Conservation (phyloP, 208 protist species). For the Angomonas deanei region DNA sequence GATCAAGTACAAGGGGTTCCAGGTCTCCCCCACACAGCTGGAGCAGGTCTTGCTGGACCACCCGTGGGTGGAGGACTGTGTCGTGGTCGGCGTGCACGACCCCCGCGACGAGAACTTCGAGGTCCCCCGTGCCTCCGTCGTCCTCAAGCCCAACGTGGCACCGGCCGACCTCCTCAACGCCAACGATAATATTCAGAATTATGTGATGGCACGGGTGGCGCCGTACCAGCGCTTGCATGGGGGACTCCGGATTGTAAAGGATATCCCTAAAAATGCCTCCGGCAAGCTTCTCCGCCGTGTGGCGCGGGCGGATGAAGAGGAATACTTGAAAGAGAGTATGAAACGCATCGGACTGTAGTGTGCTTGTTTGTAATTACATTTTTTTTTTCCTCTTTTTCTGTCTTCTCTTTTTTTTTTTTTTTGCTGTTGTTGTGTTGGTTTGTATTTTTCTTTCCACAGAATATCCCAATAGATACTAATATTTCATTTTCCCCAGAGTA, state of each 20-base stretch:
- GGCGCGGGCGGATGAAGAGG: constrained; percentile 23
- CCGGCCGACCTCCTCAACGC: constrained; percentile 24
- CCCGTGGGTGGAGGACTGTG: constrained; percentile 49
- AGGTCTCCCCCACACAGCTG: constrained; percentile 78
- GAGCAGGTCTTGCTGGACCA: constrained; percentile 56
- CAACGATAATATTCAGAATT: constrained; percentile 42
- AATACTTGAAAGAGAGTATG: constrained; percentile 18
- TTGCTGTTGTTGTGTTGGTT: too few relatives aligned
- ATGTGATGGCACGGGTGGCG: constrained; percentile 24
- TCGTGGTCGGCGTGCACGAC: constrained; percentile 63
- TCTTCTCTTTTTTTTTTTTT: background rate
- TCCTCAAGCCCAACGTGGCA: constrained; percentile 24
- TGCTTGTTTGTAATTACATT: too few relatives aligned
- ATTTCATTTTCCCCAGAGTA: background rate
- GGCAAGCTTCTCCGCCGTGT: constrained; percentile 82
- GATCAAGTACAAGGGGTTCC: constrained; percentile 90
- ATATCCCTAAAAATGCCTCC: constrained; percentile 57
- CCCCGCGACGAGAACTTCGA: constrained; percentile 41
- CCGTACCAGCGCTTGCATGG: constrained; percentile 72
- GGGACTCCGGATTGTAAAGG: constrained; percentile 53
- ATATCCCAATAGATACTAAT: background rate
- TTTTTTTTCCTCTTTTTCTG: background rate
- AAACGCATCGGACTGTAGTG: constrained; percentile 8
- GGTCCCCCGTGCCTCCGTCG: constrained; percentile 67
- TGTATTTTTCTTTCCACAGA: too few relatives aligned